Evolutionary conservation across 164 flowering plant genomes (phyloP).

Genomic region (Berberis thunbergii): DNA sequence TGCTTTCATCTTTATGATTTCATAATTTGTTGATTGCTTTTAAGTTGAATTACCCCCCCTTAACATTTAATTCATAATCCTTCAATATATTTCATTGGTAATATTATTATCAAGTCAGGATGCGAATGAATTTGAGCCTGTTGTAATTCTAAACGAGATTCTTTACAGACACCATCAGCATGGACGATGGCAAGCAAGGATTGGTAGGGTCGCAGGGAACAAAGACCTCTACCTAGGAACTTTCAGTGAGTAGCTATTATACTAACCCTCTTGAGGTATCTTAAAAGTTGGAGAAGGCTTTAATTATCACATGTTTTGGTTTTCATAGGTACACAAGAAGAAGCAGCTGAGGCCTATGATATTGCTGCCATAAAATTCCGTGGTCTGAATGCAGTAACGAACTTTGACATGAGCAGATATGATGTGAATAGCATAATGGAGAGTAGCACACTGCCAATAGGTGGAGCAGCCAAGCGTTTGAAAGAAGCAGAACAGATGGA

Average conservation of each 20-base stretch:
- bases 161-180: conserved; percentile 77
- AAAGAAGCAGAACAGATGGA: conserved; percentile 56
- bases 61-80: no score
- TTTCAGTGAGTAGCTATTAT: conserved; percentile 50
- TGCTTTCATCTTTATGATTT: not conserved
- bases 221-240: conserved; percentile 91
- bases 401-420: conserved; percentile 85
- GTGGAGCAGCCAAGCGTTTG: conserved; percentile 67
- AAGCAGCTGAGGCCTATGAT: conserved; percentile 98
- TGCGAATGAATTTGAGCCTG: not conserved
- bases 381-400: conserved; percentile 88
- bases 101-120: not conserved
- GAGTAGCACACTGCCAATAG: conserved; percentile 72
- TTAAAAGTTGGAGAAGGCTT: not conserved
- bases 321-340: conserved; percentile 83
- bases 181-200: conserved; percentile 96
- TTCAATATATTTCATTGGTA: not conserved
- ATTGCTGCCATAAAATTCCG: conserved; percentile 94
- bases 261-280: not conserved
- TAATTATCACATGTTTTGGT: not conserved
- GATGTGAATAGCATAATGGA: conserved; percentile 81
- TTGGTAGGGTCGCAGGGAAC: conserved; percentile 91
- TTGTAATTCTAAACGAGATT: not conserved
- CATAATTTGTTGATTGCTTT: no score
- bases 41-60: no score